Evolutionary conservation across 345 rosid genomes (phyloP), one percentile per base, ranked within the genome.

Genomic region (Gossypium sturtianum): DNA sequence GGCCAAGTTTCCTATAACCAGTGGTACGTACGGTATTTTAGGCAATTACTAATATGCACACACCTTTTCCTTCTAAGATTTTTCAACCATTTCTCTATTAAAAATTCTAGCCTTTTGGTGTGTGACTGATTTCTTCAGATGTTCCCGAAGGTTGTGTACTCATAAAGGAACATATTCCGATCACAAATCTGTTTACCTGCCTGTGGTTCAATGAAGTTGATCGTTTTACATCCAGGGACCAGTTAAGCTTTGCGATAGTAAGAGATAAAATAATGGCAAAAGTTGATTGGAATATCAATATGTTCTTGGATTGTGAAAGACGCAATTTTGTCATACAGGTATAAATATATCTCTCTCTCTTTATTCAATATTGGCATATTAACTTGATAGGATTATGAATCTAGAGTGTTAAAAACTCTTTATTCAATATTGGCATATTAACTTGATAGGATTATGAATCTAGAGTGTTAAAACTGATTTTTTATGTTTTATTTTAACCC

Each of bases 121-220:
- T 9, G 49, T 12, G 78, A 66, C 70, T 71, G 59, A 19, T 52
- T 67, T 77, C 56, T 77, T 78, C 89, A 91, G 98, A 93, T 86
- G 97, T 93, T 82, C 98, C 98, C 12, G 98, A 93, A 81, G 98
- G 98, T 2, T 93, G 98, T 67, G 92, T 89, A 27, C 82, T 93
- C 74, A 85, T 93, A 51, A 89, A 86, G 78, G 98, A 91, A 73
- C 96, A 93, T 81, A 82, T 86, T 67, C 94, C 96, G 2, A 86
- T 91, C 57, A 86, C 93, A 23, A 93, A 93, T 76, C 86, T 91
- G 52, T 90, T 91, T 80, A 82, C 89, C 43, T 93, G 98, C 79
- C 83, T 90, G 20, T 93, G 98, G 98, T 93, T 91, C 85, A 90
- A 91, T 54, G 98, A 93, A 86, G 98, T 93, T 34, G 97, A 90